phyloP scores from a whole-genome alignment of 73 alveolate genomes.

The Blepharisma stoltei region DNA sequence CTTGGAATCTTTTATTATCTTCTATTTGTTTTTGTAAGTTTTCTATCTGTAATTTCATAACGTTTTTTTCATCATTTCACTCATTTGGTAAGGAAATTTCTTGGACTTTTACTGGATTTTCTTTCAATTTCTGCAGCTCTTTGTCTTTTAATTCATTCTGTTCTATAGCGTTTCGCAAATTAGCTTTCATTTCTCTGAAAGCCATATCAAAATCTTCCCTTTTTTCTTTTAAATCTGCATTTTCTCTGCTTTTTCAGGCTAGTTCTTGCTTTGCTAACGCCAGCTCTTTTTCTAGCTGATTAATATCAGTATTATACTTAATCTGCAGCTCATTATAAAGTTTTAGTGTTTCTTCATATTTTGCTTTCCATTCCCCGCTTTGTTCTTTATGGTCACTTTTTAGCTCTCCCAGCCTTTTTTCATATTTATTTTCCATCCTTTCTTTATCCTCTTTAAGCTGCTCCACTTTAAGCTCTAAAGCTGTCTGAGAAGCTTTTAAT shows the following conservation, averaged over 20 bases:
- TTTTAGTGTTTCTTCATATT: slow-evolving; percentile 1
- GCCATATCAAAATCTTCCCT: not conserved
- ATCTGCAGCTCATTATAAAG: not conserved
- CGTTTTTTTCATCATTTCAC: slow-evolving; percentile 3
- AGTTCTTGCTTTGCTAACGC: slow-evolving; percentile 23
- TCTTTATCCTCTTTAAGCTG: slow-evolving; percentile 22
- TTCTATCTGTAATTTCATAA: not conserved
- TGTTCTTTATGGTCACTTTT: slow-evolving; percentile 2
- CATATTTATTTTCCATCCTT: not conserved
- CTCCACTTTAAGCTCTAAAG: slow-evolving; percentile 18
- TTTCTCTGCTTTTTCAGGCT: not conserved
- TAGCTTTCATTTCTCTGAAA: not conserved
- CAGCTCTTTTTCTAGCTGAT: not conserved
- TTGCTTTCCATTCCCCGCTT: not conserved
- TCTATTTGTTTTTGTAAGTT: slow-evolving; percentile 18
- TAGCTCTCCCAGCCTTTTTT: not conserved
- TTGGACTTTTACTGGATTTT: slow-evolving; percentile 5
- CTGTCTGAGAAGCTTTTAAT: not conserved
- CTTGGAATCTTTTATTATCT: slow-evolving; percentile 27
- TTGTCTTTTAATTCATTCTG: not conserved
- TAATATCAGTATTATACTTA: not conserved
- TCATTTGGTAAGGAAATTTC: not conserved
- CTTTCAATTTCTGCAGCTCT: not conserved
- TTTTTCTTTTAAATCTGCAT: not conserved
- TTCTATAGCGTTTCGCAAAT: not conserved